Evolutionary conservation across 2,329 filamentous ascomycete genomes (phyloP), one percentile per base, ranked within the genome.

Genomic region (Thelonectria olida): DNA sequence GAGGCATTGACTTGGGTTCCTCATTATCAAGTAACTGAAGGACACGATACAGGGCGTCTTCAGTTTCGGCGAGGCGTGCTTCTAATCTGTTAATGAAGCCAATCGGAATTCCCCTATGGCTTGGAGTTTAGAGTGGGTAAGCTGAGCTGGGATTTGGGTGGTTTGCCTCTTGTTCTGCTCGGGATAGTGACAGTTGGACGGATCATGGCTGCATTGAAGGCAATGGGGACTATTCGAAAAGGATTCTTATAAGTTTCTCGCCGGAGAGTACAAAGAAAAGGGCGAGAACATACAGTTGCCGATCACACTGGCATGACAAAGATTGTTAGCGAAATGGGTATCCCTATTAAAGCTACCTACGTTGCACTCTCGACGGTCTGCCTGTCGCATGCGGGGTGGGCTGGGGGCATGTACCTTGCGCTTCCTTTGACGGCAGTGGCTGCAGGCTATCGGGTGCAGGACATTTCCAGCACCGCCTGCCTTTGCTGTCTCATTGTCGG

Each of bases 41-140:
- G 0, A 73, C 63, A 12, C 56, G 61, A 17, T 70, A 71, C 0
- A 76, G 67, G 3, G 72, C 72, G n/a, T 68, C 58, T 65, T 74
- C 72, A 0, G 73, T 77, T 23, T 75, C 74, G 2, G 65, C 67
- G 2, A 81, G 72, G 1, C 79, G 74, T 3, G 74, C 72, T 53
- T 81, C 79, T 4, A 81, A 50, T 17, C 72, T 73, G 4, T 73
- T 77, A 5, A 80, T 74, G 41, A 80, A 81, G 0, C 79, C 79
- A 10, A 75, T 69, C 0, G 74, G 79, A 34, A 76, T 73, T 27
- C 73, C 76, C 49, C 76, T 78, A 6, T 36, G 10, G 20, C 0
- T 7, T n/a, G 5, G 7, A 6, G 3, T 10, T 63, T 27, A 71
- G 45, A 9, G 22, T 36, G 2, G 12, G 3, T 1, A 5, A 4